Conservation (phyloP, 2,329 filamentous ascomycete species). For the Aschersonia sp. region DNA sequence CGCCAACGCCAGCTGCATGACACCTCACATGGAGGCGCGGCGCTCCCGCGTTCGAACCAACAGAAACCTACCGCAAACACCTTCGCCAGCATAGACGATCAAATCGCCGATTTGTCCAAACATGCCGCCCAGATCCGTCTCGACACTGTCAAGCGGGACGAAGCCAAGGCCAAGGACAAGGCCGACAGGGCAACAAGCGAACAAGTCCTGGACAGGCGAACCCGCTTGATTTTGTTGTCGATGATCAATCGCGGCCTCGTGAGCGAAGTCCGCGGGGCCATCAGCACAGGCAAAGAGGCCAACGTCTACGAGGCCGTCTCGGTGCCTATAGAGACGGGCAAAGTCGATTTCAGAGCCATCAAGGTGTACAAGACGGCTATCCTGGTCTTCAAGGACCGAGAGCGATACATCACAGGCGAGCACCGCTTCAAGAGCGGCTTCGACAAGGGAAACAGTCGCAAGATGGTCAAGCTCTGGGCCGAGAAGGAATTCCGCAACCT, state of each 20-base stretch:
- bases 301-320: slow-evolving; percentile 90
- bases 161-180: slow-evolving; percentile 62
- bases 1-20: slow-evolving; percentile 58
- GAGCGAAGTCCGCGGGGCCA: slow-evolving; percentile 83
- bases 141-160: slow-evolving; percentile 43
- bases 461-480: slow-evolving; percentile 98
- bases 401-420: slow-evolving; percentile 91
- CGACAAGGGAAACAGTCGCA: slow-evolving; percentile 86
- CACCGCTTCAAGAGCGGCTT: slow-evolving; percentile 82
- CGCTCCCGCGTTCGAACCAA: slow-evolving; percentile 57
- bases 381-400: slow-evolving; percentile 92
- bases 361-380: slow-evolving; percentile 99
- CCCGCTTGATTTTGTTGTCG: slow-evolving; percentile 87
- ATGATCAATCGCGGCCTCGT: slow-evolving; percentile 89
- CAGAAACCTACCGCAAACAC: slow-evolving; percentile 74
- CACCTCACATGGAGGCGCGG: slow-evolving; percentile 14
- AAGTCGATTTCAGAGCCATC: slow-evolving; percentile 65
- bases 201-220: slow-evolving; percentile 86
- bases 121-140: slow-evolving; percentile 79
- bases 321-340: slow-evolving; percentile 36
- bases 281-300: slow-evolving; percentile 95
- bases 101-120: slow-evolving; percentile 69
- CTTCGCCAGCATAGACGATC: slow-evolving; percentile 67
- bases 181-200: slow-evolving; percentile 87
- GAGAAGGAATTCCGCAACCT: slow-evolving; percentile 97